Evolutionary conservation across 2,329 filamentous ascomycete genomes (phyloP).

Genomic region (Coniochaeta ligniaria): DNA sequence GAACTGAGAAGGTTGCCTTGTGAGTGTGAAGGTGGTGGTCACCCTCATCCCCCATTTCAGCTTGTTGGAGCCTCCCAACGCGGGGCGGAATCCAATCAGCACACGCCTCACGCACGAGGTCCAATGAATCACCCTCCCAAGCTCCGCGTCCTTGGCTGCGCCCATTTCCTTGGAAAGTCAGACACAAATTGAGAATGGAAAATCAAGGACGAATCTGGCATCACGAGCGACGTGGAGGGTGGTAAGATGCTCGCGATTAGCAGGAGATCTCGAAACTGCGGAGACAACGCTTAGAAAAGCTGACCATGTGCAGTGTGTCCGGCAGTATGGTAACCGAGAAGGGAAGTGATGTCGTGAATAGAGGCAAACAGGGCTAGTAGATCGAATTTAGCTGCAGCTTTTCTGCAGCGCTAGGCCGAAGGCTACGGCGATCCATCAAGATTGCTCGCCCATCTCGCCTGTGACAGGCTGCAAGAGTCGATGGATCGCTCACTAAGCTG

Average conservation of each 20-base stretch:
- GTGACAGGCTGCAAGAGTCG: not conserved
- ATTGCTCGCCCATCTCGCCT: not conserved
- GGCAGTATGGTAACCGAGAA: not conserved
- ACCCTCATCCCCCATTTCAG: slow-evolving; percentile 11
- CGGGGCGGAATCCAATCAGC: slow-evolving; percentile 2
- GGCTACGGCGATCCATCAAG: not conserved
- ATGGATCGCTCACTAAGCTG: not conserved
- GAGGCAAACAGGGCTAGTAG: not conserved
- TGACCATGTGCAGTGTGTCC: not conserved
- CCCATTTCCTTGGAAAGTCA: not conserved
- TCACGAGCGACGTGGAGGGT: not conserved
- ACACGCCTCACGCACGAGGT: not conserved
- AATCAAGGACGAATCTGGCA: not conserved
- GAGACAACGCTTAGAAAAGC: not conserved
- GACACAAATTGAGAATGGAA: not conserved
- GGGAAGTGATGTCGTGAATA: not conserved
- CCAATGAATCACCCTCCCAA: not conserved
- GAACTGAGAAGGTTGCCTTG: slow-evolving; percentile 15
- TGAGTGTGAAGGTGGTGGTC: slow-evolving; percentile 16
- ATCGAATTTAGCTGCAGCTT: not conserved
- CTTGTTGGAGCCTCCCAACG: slow-evolving; percentile 5
- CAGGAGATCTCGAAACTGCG: not conserved
- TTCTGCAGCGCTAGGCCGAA: not conserved
- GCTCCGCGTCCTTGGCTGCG: not conserved
- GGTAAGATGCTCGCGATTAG: not conserved